Percentiles rank a stretch among this genome's conserved stretches.
Conservation (phyloP, 257 asterid genomes). For the Solanum chilense region DNA sequence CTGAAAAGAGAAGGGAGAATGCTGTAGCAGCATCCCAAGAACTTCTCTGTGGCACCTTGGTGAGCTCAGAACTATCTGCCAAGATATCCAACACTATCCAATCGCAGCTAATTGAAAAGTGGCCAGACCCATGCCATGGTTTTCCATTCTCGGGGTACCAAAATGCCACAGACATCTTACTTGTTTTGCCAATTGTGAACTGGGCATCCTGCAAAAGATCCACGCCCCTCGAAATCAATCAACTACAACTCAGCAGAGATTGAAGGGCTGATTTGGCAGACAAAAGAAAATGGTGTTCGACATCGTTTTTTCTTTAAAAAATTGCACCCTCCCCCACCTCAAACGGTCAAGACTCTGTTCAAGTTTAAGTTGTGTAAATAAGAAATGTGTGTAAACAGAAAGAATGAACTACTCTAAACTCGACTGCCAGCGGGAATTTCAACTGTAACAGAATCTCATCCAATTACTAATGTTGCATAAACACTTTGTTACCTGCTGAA, state of each 20-base stretch:
- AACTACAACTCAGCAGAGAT: neutral
- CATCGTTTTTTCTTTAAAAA: neutral
- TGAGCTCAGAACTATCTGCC: constrained; percentile 8
- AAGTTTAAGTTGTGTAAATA: neutral
- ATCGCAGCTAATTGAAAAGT: constrained; percentile 45
- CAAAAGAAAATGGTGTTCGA: neutral
- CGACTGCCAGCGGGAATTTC: neutral
- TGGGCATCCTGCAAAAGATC: constrained; percentile 37
- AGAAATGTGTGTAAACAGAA: neutral
- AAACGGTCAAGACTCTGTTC: neutral
- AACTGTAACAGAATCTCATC: neutral
- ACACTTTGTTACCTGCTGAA: constrained; percentile 33
- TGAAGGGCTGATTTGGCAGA: neutral
- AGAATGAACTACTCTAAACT: neutral
- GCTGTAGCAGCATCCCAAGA: constrained; percentile 40
- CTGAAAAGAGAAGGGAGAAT: constrained; percentile 45
- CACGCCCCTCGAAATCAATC: neutral
- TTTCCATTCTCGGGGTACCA: constrained; percentile 49
- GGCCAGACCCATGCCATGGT: constrained; percentile 59
- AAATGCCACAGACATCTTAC: constrained; percentile 41
- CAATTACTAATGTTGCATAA: neutral
- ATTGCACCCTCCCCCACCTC: neutral
- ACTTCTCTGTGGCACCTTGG: constrained; percentile 8
- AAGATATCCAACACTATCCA: constrained; percentile 43
- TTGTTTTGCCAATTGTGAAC: constrained; percentile 44